phyloP scores from a whole-genome alignment of 306 rosid species.

The Vachellia pachyceras region DNA sequence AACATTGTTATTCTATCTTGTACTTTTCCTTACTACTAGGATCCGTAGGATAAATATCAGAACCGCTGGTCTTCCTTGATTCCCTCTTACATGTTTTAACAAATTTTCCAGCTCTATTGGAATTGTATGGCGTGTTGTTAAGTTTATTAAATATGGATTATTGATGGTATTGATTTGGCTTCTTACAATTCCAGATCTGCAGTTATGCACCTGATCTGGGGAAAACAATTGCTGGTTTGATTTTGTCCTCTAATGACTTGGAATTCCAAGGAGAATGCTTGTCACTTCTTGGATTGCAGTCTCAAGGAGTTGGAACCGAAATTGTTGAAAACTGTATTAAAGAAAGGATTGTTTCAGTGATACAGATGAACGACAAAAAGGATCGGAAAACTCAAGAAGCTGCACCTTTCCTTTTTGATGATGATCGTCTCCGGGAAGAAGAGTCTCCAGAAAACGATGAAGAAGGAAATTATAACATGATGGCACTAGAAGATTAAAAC shows the following conservation, averaged over 20 bases:
- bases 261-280: slow-evolving; percentile 78
- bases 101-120: too few species aligned
- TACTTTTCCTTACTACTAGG: too few species aligned
- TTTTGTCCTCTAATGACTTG: slow-evolving; percentile 70
- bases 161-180: slow-evolving; percentile 2
- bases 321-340: slow-evolving; percentile 58
- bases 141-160: too few species aligned
- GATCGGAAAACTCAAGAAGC: slow-evolving; percentile 60
- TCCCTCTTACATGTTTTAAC: too few species aligned
- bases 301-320: slow-evolving; percentile 59
- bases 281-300: slow-evolving; percentile 78
- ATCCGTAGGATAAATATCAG: background rate
- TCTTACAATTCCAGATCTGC: slow-evolving; percentile 61
- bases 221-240: slow-evolving; percentile 78
- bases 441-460: slow-evolving; percentile 52
- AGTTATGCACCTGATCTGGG: slow-evolving; percentile 87
- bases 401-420: slow-evolving; percentile 67
- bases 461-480: slow-evolving; percentile 28
- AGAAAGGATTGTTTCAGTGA: slow-evolving; percentile 68
- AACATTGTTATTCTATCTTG: too few species aligned
- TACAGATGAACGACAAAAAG: slow-evolving; percentile 70
- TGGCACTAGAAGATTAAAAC: background rate
- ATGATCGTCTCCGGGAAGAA: slow-evolving; percentile 45
- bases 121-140: too few species aligned
- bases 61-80: too few species aligned